Evolutionary conservation across 495 filamentous ascomycete genomes (phyloP).

Genomic region (Neurospora sp.): DNA sequence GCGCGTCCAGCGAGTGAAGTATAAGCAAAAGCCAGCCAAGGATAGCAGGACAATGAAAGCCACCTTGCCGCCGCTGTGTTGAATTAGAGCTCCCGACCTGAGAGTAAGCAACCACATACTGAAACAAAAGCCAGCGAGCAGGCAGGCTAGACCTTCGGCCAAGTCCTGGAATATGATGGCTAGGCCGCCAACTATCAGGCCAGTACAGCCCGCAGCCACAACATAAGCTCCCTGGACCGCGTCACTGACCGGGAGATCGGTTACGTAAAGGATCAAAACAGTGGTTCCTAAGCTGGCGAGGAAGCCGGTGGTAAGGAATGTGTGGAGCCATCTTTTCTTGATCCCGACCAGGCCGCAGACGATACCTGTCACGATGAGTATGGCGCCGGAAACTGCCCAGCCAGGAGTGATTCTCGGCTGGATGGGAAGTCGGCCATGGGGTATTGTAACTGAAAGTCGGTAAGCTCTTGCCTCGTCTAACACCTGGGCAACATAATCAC

Average conservation of each 20-base stretch:
- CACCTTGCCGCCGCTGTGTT: slow-evolving; percentile 47
- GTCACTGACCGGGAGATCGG: slow-evolving; percentile 65
- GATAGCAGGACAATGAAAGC: slow-evolving; percentile 70
- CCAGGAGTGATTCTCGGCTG: slow-evolving; percentile 68
- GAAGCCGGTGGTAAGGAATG: slow-evolving; percentile 71
- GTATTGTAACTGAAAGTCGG: slow-evolving; percentile 23
- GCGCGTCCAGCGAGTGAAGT: slow-evolving; percentile 70
- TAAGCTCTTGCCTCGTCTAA: not conserved
- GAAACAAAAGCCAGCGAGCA: slow-evolving; percentile 78
- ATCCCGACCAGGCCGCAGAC: slow-evolving; percentile 71
- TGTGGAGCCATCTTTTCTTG: slow-evolving; percentile 72
- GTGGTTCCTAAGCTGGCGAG: slow-evolving; percentile 63
- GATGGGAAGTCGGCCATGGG: slow-evolving; percentile 52
- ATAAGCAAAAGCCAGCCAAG: slow-evolving; percentile 54
- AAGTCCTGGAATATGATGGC: slow-evolving; percentile 76
- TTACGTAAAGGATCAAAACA: slow-evolving; percentile 83
- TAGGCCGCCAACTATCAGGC: slow-evolving; percentile 63
- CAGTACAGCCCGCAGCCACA: slow-evolving; percentile 67
- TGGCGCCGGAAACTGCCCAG: slow-evolving; percentile 64
- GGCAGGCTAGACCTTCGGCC: slow-evolving; percentile 76
- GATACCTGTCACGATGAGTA: slow-evolving; percentile 60
- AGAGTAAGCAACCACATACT: slow-evolving; percentile 87
- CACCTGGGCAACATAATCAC: not conserved
- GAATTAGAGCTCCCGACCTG: slow-evolving; percentile 64
- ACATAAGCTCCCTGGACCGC: slow-evolving; percentile 84